Conservation (phyloP, 73 alveolate genomes). For the Symbiodinium pilosum region DNA sequence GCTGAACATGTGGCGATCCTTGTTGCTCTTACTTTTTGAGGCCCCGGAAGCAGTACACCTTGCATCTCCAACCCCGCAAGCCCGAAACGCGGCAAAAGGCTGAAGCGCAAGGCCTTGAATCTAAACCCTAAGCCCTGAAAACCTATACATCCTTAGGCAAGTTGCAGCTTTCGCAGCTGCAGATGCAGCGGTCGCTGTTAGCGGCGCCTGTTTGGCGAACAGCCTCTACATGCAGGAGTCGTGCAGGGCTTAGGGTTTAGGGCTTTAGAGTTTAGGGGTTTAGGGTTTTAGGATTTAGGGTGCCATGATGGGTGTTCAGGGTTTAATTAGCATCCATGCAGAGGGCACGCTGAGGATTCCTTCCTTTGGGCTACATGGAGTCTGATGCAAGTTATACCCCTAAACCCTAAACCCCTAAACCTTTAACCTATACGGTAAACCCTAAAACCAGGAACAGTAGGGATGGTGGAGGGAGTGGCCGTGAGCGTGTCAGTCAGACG, state of each 20-base stretch:
- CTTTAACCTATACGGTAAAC: background rate
- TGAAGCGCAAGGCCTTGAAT: background rate
- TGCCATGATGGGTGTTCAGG: too few species aligned
- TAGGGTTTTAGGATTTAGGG: too few species aligned
- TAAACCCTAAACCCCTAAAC: background rate
- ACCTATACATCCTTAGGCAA: conserved; percentile 1
- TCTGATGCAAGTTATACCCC: background rate
- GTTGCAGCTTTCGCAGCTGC: conserved; percentile 27
- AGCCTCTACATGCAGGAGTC: conserved; percentile 48
- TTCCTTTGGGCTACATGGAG: too few species aligned
- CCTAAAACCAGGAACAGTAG: background rate
- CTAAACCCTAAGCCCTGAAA: background rate
- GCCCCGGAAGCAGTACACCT: too few species aligned
- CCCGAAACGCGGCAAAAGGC: background rate
- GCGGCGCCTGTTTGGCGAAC: conserved; percentile 85
- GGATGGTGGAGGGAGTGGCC: too few species aligned
- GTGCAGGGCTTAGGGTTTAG: background rate
- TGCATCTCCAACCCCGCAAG: too few species aligned
- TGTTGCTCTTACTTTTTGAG: too few species aligned
- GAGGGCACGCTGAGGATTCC: too few species aligned
- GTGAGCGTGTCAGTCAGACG: too few species aligned
- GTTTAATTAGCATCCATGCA: too few species aligned
- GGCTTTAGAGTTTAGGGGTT: too few species aligned
- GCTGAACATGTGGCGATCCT: too few species aligned
- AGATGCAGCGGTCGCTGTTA: conserved; percentile 28